Evolutionary conservation across 2,329 filamentous ascomycete species (phyloP), one percentile per base, ranked within the genome.

Genomic region (Trichoderma citrinoviride): DNA sequence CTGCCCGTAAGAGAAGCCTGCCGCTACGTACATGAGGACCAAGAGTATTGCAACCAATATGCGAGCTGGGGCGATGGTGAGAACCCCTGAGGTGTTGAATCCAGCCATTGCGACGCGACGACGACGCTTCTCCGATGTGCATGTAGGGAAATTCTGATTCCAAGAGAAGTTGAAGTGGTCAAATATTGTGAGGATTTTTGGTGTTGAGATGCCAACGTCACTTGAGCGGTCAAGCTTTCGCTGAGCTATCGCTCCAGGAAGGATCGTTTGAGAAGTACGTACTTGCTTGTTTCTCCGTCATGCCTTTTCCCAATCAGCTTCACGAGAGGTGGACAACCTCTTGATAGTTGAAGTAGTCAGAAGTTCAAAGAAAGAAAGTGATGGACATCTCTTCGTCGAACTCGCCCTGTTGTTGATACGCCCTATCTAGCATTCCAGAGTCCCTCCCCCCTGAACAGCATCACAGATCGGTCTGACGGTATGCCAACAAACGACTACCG

Each of bases 41-140:
- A 65, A 46, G 1, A 61, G 53, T 15, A 61, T 43, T 3, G 55
- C 37, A 14, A 65, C 12, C 2, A 58, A 8, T 5, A 61, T 52
- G 7, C 62, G 62, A 46, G n/a, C 21, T 12, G 54, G 62, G 5
- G 46, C 25, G 15, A 53, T 17, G 3, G 33, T 37, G 14, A 65
- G 55, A 14, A 65, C 29, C 7, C 52, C 61, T 10, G 61, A 64
- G 17, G 43, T 64, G 53, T 56, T 55, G 23, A 64, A 56, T 33
- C 62, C 43, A 23, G 55, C 53, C 62, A 61, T 65, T 55, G 46
- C 12, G 37, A 3, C 19, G 40, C 25, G 37, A 29, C 33, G n/a
- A n/a, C 5, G 19, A 37, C 23, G 6, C 25, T 25, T 25, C 6
- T 21, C 5, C 19, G 25, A 12, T 40, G 55, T 37, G 12, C 23